Evolutionary conservation across 495 filamentous ascomycete genomes (phyloP).

Genomic region (Neurospora terricola): DNA sequence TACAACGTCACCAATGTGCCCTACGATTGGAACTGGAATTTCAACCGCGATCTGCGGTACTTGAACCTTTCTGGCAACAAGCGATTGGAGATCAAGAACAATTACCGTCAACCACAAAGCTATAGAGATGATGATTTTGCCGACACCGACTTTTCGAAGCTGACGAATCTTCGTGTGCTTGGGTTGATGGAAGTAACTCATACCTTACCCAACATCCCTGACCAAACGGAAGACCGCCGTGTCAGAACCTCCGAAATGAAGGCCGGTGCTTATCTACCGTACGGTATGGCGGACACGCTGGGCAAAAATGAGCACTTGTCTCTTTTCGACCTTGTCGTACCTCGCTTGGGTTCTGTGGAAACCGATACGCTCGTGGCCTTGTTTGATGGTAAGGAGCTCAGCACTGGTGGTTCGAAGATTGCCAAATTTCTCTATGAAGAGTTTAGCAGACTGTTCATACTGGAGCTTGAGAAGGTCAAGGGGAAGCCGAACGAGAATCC

Average conservation of each 20-base stretch:
- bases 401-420: slow-evolving; percentile 82
- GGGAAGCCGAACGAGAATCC: slow-evolving; percentile 53
- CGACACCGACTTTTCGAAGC: slow-evolving; percentile 81
- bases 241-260: slow-evolving; percentile 91
- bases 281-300: slow-evolving; percentile 97
- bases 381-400: slow-evolving; percentile 84
- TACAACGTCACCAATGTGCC: slow-evolving; percentile 99
- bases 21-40: slow-evolving; percentile 99
- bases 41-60: slow-evolving; percentile 88
- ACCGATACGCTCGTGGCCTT: slow-evolving; percentile 84
- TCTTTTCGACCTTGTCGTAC: slow-evolving; percentile 95
- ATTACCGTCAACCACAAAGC: slow-evolving; percentile 33
- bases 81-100: slow-evolving; percentile 79
- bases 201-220: slow-evolving; percentile 75
- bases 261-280: slow-evolving; percentile 67
- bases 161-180: slow-evolving; percentile 77
- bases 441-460: slow-evolving; percentile 71
- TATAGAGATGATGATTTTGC: slow-evolving; percentile 44
- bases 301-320: slow-evolving; percentile 90
- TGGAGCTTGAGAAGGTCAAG: slow-evolving; percentile 66
- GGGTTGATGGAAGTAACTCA: slow-evolving; percentile 98
- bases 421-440: slow-evolving; percentile 95
- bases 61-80: slow-evolving; percentile 97
- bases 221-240: slow-evolving; percentile 89
- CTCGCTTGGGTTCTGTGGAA: slow-evolving; percentile 82